Evolutionary conservation across 495 filamentous ascomycete genomes (phyloP).

Genomic region (Jackrogersella multiformis): DNA sequence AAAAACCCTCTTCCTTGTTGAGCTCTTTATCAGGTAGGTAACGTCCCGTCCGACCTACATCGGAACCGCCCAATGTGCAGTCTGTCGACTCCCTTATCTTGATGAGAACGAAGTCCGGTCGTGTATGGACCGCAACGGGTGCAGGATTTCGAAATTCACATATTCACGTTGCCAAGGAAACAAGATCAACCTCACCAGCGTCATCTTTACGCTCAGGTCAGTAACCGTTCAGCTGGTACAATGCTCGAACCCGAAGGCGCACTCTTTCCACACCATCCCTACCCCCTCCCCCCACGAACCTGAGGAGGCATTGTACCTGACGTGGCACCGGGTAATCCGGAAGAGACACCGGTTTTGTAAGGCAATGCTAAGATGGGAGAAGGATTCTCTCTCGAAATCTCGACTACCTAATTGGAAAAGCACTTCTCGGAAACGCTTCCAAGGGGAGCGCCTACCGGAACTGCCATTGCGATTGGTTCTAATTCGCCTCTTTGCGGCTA

Average conservation of each 20-base stretch:
- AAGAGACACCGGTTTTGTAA: conserved; percentile 20
- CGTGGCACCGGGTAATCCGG: conserved; percentile 36
- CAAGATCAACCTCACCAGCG: conserved; percentile 15
- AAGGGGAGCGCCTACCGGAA: conserved; percentile 3
- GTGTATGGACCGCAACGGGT: conserved; percentile 5
- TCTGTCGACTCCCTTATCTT: conserved; percentile 6
- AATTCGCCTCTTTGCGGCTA: not conserved
- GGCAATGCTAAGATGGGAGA: conserved; percentile 29
- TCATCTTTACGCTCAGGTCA: conserved; percentile 1
- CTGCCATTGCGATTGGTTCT: conserved; percentile 15
- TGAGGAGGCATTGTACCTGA: conserved; percentile 23
- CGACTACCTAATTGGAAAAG: conserved; percentile 27
- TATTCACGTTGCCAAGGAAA: conserved; percentile 4
- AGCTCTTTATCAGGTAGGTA: conserved; percentile 6
- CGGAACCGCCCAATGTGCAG: conserved; percentile 4
- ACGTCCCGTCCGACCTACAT: conserved; percentile 17
- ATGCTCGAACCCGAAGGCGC: conserved; percentile 7
- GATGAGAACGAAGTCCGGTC: conserved; percentile 2
- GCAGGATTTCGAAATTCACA: not conserved
- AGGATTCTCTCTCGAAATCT: conserved; percentile 15
- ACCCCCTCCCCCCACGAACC: conserved; percentile 26
- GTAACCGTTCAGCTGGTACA: conserved; percentile 9
- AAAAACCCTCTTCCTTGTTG: not conserved
- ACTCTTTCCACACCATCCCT: conserved; percentile 10
- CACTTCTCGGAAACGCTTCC: conserved; percentile 28